Evolutionary conservation across 345 rosid genomes (phyloP).

Genomic region (Citrus sinensis): DVS_A1.0 CM039163.1:5853501-5854000

Average conservation of each 20-base stretch:
- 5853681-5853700: neutral
- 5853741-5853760: slow-evolving; percentile 11
- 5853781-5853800: too few relatives aligned
- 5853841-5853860: neutral
- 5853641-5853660: too few relatives aligned
- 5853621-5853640: too few relatives aligned
- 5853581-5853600: too few relatives aligned
- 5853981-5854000: slow-evolving; percentile 17
- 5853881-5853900: neutral
- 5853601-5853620: too few relatives aligned
- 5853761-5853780: neutral
- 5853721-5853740: neutral
- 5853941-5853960: slow-evolving; percentile 30
- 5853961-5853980: slow-evolving; percentile 23
- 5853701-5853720: neutral
- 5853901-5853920: neutral
- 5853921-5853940: slow-evolving; percentile 1
- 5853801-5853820: neutral
- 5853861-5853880: neutral
- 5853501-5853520: neutral
- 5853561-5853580: too few relatives aligned
- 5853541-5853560: too few relatives aligned
- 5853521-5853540: neutral
- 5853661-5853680: neutral
- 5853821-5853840: neutral